Conservation (phyloP, 495 filamentous ascomycete species). For the Aspergillus nanangensis region DNA sequence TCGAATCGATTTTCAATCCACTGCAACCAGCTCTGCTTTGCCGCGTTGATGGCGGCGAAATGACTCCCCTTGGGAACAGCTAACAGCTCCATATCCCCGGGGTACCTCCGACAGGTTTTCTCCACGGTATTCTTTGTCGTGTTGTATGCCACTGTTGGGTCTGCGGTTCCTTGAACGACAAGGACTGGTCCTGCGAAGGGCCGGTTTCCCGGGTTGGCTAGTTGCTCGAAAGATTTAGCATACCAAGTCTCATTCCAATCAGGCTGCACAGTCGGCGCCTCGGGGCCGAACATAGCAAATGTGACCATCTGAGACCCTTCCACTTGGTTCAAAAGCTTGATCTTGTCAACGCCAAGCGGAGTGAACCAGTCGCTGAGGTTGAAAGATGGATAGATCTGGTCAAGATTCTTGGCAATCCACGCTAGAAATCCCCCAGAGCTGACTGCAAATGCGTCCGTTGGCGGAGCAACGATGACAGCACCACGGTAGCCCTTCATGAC, state of each 20-base stretch:
- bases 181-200: slow-evolving; percentile 40
- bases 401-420: slow-evolving; percentile 15
- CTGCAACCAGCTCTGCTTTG: slow-evolving; percentile 30
- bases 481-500: slow-evolving; percentile 36
- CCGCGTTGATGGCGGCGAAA: slow-evolving; percentile 31
- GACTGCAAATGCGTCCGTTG: slow-evolving; percentile 22
- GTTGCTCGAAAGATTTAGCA: slow-evolving; percentile 17
- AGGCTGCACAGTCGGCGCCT: slow-evolving; percentile 17
- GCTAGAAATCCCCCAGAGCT: slow-evolving; percentile 16
- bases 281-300: slow-evolving; percentile 13
- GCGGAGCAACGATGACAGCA: slow-evolving; percentile 32
- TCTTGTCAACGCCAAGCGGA: slow-evolving; percentile 21
- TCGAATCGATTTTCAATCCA: slow-evolving; percentile 40
- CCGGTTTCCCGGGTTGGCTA: slow-evolving; percentile 23
- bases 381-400: slow-evolving; percentile 16
- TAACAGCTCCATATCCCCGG: slow-evolving; percentile 26
- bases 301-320: slow-evolving; percentile 26
- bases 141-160: slow-evolving; percentile 21
- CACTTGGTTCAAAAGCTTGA: slow-evolving; percentile 23
- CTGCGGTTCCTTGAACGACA: slow-evolving; percentile 32
- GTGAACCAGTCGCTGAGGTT: slow-evolving; percentile 22
- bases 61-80: slow-evolving; percentile 28
- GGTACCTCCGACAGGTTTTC: slow-evolving; percentile 26
- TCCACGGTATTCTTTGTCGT: slow-evolving; percentile 22
- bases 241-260: slow-evolving; percentile 19